Conservation (phyloP, 257 asterid species). For the Striga asiatica region DNA sequence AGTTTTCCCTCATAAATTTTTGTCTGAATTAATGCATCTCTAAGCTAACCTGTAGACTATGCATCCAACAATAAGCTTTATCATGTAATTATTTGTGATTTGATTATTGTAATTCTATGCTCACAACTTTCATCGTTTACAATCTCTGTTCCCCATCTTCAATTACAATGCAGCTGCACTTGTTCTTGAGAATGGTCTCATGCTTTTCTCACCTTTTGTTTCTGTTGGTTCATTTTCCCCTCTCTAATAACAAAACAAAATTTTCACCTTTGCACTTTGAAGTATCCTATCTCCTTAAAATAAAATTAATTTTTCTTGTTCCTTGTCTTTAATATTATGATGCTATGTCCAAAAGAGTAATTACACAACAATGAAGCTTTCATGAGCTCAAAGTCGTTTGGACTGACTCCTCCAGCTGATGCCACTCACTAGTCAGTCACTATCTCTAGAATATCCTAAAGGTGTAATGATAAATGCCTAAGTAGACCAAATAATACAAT, state of each 20-base stretch:
- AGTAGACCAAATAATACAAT: background rate
- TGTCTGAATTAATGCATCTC: too few relatives aligned
- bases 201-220: background rate
- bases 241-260: background rate
- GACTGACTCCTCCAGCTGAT: background rate
- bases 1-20: too few relatives aligned
- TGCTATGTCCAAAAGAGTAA: constrained; percentile 3
- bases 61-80: background rate
- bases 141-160: background rate
- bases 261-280: constrained; percentile 3
- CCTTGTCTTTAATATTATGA: background rate
- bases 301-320: background rate
- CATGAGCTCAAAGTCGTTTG: background rate
- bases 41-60: too few relatives aligned
- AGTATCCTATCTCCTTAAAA: background rate
- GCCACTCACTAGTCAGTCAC: too few relatives aligned
- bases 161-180: background rate
- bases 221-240: background rate
- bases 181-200: background rate
- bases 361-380: constrained; percentile 1
- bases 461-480: constrained; percentile 1
- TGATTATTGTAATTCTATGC: background rate
- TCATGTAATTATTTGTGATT: background rate
- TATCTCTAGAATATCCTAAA: too few relatives aligned
- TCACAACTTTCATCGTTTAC: background rate